Conservation (phyloP, 2,329 filamentous ascomycete genomes). For the Calonectria fujianensis region DNA sequence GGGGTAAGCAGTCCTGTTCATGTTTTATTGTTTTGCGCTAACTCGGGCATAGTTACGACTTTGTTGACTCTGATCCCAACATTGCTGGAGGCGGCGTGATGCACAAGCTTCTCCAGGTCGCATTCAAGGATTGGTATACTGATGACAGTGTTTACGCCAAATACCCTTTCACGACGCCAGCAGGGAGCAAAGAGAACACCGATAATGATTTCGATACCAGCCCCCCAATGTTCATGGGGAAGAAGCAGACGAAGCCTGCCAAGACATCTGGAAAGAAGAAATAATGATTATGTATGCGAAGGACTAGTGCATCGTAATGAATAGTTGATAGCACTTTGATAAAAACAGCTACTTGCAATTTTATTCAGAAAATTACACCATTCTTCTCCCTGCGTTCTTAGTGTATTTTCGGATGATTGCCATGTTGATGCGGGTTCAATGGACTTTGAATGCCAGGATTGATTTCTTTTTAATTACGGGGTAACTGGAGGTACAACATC, state of each 20-base stretch:
- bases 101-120: background rate
- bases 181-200: background rate
- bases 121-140: background rate
- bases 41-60: background rate
- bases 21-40: background rate
- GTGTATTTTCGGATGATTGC: no score
- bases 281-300: background rate
- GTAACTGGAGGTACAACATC: no score
- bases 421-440: no score
- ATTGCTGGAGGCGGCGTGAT: constrained; percentile 5
- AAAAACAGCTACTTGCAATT: background rate
- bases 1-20: background rate
- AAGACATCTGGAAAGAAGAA: background rate
- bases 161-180: background rate
- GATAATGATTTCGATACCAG: background rate
- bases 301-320: background rate
- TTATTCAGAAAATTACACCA: background rate
- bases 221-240: background rate
- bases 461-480: no score
- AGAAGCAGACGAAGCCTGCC: background rate
- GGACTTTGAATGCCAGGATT: no score
- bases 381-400: background rate
- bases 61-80: background rate
- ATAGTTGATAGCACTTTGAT: background rate
- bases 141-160: constrained; percentile 2